Evolutionary conservation across 495 filamentous ascomycete species (phyloP).

Genomic region (Wilcoxina mikolae): DNA sequence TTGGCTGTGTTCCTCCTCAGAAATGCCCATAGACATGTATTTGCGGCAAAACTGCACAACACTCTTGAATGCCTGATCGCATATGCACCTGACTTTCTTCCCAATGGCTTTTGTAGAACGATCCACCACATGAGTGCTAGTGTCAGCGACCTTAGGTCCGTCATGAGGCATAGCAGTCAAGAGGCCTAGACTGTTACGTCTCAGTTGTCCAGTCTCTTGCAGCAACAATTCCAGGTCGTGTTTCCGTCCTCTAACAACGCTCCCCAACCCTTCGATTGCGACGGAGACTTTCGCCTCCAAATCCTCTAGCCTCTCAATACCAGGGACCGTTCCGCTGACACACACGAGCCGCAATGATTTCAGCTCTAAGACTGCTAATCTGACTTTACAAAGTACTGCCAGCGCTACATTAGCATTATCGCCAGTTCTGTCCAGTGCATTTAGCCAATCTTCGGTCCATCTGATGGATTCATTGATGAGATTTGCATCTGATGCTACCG

Average conservation of each 20-base stretch:
- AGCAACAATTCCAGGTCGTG: conserved; percentile 23
- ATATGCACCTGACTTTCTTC: not conserved
- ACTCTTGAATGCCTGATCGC: conserved; percentile 5
- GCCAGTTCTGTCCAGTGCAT: conserved; percentile 14
- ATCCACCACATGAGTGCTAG: too few species aligned
- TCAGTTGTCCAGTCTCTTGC: conserved; percentile 15
- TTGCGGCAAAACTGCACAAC: conserved; percentile 26
- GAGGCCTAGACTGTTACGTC: not conserved
- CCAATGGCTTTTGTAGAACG: not conserved
- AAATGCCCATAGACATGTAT: conserved; percentile 22
- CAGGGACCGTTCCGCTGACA: conserved; percentile 9
- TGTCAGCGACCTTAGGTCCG: not conserved
- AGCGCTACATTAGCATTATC: conserved; percentile 14
- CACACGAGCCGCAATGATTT: conserved; percentile 14
- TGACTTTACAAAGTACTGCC: conserved; percentile 18
- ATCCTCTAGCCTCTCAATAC: conserved; percentile 7
- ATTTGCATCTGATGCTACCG: conserved; percentile 19
- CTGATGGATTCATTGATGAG: conserved; percentile 16
- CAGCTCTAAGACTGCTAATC: conserved; percentile 23
- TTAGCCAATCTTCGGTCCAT: conserved; percentile 22
- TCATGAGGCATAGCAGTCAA: not conserved
- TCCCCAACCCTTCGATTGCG: conserved; percentile 17
- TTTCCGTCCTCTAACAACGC: conserved; percentile 22
- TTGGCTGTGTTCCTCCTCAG: conserved; percentile 16
- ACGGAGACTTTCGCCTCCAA: conserved; percentile 17